A percentile compares a stretch with the other conserved stretches of the same genome.
These are phyloP conservation scores for Podospora tetraspora DNA, from an alignment of 495 filamentous ascomycete genomes.

Conservation along the genomic window DNA sequence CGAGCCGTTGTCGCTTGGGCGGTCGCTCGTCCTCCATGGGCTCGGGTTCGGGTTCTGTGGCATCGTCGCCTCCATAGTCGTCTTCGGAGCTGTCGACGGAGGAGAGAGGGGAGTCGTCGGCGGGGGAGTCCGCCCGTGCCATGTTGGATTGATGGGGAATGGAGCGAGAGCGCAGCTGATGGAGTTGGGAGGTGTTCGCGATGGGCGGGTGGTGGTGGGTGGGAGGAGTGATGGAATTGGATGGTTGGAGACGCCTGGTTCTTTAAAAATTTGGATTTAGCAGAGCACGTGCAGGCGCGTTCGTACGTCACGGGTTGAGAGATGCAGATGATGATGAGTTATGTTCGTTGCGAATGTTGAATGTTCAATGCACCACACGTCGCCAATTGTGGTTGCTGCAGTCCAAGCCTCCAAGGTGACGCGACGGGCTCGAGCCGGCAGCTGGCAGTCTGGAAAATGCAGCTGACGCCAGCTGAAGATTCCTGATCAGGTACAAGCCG, in stretches of 20 bases:
- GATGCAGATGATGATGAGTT: not conserved
- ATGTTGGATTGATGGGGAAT: slow-evolving; percentile 18
- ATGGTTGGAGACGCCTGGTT: not conserved
- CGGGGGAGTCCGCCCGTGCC: slow-evolving; percentile 28
- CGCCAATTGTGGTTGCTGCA: not conserved
- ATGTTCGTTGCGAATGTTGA: not conserved
- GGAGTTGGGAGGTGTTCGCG: not conserved
- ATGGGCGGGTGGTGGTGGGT: not conserved
- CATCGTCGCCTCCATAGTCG: slow-evolving; percentile 44
- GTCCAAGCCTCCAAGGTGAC: not conserved
- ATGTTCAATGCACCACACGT: not conserved
- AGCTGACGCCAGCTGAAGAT: not conserved
- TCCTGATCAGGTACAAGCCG: no score
- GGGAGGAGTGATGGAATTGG: not conserved
- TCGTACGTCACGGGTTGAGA: not conserved
- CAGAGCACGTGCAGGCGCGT: not conserved
- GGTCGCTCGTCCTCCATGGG: slow-evolving; percentile 41
- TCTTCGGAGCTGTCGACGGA: slow-evolving; percentile 45
- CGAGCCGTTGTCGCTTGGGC: slow-evolving; percentile 46
- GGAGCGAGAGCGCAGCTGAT: not conserved
- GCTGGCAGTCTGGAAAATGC: not conserved
- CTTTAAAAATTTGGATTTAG: not conserved
- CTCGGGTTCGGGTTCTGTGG: slow-evolving; percentile 32
- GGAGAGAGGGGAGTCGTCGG: slow-evolving; percentile 35
- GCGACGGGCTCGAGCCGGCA: not conserved